Percentiles rank a stretch among this genome's conserved stretches.
These are phyloP conservation scores for Talaromyces sp. DNA, from an alignment of 2,329 filamentous ascomycete genomes.

Conservation along the genomic window DNA sequence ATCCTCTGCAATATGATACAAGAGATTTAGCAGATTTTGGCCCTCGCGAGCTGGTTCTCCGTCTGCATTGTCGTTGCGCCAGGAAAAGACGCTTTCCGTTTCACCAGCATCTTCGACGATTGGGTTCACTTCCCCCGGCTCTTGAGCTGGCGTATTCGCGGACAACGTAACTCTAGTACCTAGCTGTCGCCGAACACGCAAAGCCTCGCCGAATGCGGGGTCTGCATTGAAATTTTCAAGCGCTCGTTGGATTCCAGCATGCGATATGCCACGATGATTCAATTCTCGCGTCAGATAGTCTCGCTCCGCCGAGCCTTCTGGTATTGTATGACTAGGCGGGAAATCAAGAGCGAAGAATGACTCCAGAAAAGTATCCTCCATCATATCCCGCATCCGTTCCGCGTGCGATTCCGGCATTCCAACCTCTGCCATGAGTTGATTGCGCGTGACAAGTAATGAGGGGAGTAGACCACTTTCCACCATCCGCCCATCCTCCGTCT, in stretches of 20 bases:
- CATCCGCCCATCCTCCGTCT: slow-evolving; percentile 40
- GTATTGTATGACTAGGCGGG: slow-evolving; percentile 35
- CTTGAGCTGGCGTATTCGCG: slow-evolving; percentile 25
- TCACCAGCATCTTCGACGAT: slow-evolving; percentile 30
- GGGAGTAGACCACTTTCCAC: slow-evolving; percentile 44
- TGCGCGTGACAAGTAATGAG: slow-evolving; percentile 40
- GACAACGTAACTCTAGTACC: slow-evolving; percentile 37
- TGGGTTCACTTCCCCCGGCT: slow-evolving; percentile 17
- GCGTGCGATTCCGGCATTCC: slow-evolving; percentile 38
- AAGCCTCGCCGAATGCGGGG: slow-evolving; percentile 38
- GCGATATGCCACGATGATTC: slow-evolving; percentile 39
- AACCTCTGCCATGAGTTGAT: slow-evolving; percentile 43
- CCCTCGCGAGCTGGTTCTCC: slow-evolving; percentile 50
- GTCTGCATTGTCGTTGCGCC: slow-evolving; percentile 44
- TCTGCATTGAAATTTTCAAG: slow-evolving; percentile 40
- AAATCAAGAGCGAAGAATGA: slow-evolving; percentile 43
- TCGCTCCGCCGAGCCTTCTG: slow-evolving; percentile 33
- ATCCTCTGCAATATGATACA: slow-evolving; percentile 92
- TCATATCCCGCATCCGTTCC: slow-evolving; percentile 42
- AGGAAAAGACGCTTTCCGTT: slow-evolving; percentile 45
- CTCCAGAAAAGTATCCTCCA: slow-evolving; percentile 45
- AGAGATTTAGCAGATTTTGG: slow-evolving; percentile 76
- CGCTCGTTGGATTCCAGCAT: slow-evolving; percentile 36
- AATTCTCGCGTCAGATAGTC: slow-evolving; percentile 39
- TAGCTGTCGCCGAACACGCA: slow-evolving; percentile 38